Evolutionary conservation across 305 asterid genomes (phyloP).

Genomic region (Fraxinus albicans): DNA sequence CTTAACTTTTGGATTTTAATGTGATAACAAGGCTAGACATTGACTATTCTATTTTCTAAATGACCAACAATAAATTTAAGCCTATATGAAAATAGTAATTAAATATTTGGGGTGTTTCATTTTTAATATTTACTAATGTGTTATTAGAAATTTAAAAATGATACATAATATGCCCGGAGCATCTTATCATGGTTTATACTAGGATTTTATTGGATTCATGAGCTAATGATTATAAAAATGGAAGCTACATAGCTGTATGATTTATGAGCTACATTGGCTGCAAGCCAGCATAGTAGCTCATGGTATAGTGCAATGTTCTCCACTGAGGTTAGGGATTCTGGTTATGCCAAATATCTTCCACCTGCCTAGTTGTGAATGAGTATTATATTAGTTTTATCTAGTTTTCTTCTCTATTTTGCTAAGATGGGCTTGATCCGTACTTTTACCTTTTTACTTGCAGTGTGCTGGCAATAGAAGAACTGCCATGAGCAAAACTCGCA

Average conservation of each 20-base stretch:
- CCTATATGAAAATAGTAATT: too few relatives aligned
- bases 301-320: background rate
- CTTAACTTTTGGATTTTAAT: background rate
- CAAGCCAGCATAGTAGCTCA: background rate
- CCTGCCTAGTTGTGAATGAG: background rate
- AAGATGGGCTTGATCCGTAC: background rate
- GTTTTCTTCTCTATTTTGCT: background rate
- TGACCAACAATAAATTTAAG: background rate
- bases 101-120: too few relatives aligned
- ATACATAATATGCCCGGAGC: background rate
- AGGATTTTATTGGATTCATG: background rate
- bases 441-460: constrained; percentile 35
- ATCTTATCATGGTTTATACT: background rate
- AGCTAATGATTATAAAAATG: background rate
- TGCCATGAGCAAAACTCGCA: constrained; percentile 79
- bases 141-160: background rate
- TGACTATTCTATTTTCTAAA: too few relatives aligned
- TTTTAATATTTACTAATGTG: background rate
- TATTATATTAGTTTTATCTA: background rate
- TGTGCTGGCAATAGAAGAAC: constrained; percentile 99
- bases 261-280: background rate
- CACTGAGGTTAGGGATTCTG: background rate
- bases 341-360: background rate
- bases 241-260: background rate
- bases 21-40: background rate